Conservation (phyloP, 1,139 yeast species). For the Zhuliangozyma blackwelliae region DNA sequence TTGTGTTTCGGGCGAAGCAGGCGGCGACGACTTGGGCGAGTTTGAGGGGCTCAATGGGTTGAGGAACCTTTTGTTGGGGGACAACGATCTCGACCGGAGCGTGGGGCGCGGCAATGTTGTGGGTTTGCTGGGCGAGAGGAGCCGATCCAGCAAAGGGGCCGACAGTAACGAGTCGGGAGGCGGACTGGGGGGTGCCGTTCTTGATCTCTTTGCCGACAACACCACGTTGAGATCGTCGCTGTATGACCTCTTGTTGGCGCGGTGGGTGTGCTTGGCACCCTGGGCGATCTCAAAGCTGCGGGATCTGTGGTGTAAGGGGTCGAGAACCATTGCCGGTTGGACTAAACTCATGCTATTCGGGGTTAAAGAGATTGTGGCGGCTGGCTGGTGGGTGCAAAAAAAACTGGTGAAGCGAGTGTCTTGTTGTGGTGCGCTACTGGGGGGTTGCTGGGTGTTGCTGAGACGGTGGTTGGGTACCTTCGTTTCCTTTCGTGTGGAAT, state of each 20-base stretch:
- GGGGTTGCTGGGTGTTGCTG: too few species aligned
- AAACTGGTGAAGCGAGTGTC: too few species aligned
- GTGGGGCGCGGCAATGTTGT: constrained; percentile 2
- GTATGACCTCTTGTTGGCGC: constrained; percentile 22
- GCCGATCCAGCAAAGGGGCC: not conserved
- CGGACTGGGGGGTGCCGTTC: constrained; percentile 52
- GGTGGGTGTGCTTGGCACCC: constrained; percentile 10
- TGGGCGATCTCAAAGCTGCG: constrained; percentile 27
- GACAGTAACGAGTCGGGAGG: constrained; percentile 29
- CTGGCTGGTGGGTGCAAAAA: too few species aligned
- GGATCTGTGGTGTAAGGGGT: constrained; percentile 32
- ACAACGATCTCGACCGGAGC: constrained; percentile 30
- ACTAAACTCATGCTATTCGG: constrained; percentile 18
- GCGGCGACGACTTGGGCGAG: constrained; percentile 27
- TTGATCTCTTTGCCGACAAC: constrained; percentile 27
- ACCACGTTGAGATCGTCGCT: constrained; percentile 15
- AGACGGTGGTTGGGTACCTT: too few species aligned
- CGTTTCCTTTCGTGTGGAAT: not conserved
- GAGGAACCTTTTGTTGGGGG: constrained; percentile 25
- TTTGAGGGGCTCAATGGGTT: constrained; percentile 29
- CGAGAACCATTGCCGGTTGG: constrained; percentile 27
- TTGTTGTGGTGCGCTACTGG: too few species aligned
- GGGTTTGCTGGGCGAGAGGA: constrained; percentile 5
- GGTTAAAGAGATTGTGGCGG: too few species aligned
- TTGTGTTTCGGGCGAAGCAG: constrained; percentile 11